Evolutionary conservation across 2,329 filamentous ascomycete species (phyloP).

Genomic region (Microsporum ferrugineum): DNA sequence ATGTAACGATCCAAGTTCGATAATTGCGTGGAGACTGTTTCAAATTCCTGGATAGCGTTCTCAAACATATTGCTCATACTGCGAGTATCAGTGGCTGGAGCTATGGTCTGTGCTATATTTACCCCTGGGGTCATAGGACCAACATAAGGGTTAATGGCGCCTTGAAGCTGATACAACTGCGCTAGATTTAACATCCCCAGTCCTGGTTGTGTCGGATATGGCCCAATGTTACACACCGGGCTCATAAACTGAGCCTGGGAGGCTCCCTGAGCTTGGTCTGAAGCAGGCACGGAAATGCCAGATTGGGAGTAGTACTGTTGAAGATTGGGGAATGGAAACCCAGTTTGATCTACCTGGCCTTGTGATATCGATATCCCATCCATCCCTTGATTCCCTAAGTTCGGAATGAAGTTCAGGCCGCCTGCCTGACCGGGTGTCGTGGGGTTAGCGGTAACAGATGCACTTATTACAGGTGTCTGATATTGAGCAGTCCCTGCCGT

Average conservation of each 20-base stretch:
- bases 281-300: not conserved
- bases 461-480: not conserved
- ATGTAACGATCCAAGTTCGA: constrained; percentile 29
- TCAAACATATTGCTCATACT: constrained; percentile 19
- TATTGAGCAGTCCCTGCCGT: not conserved
- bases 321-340: not conserved
- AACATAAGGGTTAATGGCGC: not conserved
- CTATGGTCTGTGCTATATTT: not conserved
- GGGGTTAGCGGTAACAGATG: not conserved
- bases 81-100: not conserved
- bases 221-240: constrained; percentile 4
- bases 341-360: constrained; percentile 1
- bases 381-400: constrained; percentile 4
- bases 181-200: not conserved
- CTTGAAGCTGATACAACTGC: not conserved
- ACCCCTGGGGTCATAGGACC: not conserved
- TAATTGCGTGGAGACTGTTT: constrained; percentile 24
- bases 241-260: constrained; percentile 3
- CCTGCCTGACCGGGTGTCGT: not conserved
- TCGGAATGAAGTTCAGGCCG: not conserved
- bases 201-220: not conserved
- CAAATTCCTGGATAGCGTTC: constrained; percentile 22
- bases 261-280: constrained; percentile 3
- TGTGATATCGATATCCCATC: constrained; percentile 9
- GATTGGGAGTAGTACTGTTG: constrained; percentile 6